phyloP scores from a whole-genome alignment of 495 filamentous ascomycete species.

The Mytilinidion resinicola region DNA sequence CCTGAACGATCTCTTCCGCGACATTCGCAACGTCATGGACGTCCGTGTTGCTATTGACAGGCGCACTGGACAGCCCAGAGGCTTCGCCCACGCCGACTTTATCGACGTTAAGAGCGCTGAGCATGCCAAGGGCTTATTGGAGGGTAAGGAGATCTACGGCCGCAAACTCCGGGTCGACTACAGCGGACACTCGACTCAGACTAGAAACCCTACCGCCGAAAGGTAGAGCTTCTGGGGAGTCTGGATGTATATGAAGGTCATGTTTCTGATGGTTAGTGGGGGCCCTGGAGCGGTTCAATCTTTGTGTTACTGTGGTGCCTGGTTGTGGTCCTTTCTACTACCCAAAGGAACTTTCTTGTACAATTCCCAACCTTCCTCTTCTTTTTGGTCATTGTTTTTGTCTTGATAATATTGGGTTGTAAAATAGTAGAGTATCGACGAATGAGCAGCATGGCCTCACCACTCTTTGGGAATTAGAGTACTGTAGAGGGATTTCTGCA shows the following conservation, averaged over 20 bases:
- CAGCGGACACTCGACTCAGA: slow-evolving; percentile 21
- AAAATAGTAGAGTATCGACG: slow-evolving; percentile 10
- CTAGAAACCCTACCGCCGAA: background rate
- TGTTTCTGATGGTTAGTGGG: background rate
- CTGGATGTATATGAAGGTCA: background rate
- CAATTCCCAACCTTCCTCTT: slow-evolving; percentile 9
- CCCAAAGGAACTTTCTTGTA: background rate
- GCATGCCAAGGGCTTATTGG: slow-evolving; percentile 51
- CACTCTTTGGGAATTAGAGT: slow-evolving; percentile 3
- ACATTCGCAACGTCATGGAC: slow-evolving; percentile 65
- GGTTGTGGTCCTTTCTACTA: background rate
- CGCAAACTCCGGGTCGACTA: slow-evolving; percentile 63
- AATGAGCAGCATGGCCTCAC: slow-evolving; percentile 4
- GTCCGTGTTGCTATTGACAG: slow-evolving; percentile 87
- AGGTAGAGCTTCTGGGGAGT: no score
- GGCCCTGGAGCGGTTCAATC: background rate
- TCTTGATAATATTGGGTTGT: slow-evolving; percentile 12
- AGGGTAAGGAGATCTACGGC: slow-evolving; percentile 55
- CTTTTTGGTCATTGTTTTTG: slow-evolving; percentile 20
- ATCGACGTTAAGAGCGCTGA: slow-evolving; percentile 54
- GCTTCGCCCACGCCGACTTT: slow-evolving; percentile 91
- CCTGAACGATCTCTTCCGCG: slow-evolving; percentile 71
- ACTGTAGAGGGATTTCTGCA: background rate
- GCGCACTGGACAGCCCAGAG: slow-evolving; percentile 76
- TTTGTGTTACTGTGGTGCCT: background rate